Percentiles rank a stretch among this genome's conserved stretches.
Conservation (phyloP, 2,329 filamentous ascomycete species). For the Orbilia blumenaviensis region DNA sequence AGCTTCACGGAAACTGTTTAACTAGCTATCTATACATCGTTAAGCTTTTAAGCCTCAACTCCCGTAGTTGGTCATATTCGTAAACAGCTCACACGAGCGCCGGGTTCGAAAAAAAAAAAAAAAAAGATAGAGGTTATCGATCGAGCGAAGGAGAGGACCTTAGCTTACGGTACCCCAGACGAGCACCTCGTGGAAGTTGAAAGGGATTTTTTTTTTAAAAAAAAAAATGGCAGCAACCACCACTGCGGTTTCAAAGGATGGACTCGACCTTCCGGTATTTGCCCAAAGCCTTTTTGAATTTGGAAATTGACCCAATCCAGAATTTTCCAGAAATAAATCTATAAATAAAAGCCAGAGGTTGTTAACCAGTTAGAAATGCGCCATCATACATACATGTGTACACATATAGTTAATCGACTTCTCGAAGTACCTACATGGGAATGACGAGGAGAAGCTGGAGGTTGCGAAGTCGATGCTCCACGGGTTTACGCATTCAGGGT, state of each 20-base stretch:
- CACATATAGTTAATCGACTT: slow-evolving; percentile 87
- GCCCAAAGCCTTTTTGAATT: neutral
- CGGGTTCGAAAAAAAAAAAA: neutral
- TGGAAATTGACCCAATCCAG: neutral
- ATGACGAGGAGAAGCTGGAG: slow-evolving; percentile 68
- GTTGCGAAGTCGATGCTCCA: slow-evolving; percentile 77
- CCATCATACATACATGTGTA: too few relatives aligned
- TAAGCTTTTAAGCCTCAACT: neutral
- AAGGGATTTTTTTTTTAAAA: neutral
- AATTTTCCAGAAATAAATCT: too few relatives aligned
- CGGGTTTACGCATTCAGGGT: slow-evolving; percentile 85
- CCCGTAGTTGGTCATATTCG: neutral
- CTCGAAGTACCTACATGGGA: slow-evolving; percentile 73
- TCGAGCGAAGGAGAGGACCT: neutral
- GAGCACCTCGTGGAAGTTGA: too few relatives aligned
- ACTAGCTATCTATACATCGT: neutral
- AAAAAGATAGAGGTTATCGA: neutral
- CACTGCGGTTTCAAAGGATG: slow-evolving; percentile 62
- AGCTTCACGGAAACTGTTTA: neutral
- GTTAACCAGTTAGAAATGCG: too few relatives aligned
- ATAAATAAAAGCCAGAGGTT: too few relatives aligned
- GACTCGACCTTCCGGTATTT: slow-evolving; percentile 57
- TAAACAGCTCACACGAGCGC: neutral
- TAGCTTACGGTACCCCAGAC: too few relatives aligned
- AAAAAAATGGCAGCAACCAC: slow-evolving; percentile 22